Percentiles rank a stretch among this genome's conserved stretches.
phyloP scores from a whole-genome alignment of 2,329 filamentous ascomycete species.

The Cladorrhinum sp. region DNA sequence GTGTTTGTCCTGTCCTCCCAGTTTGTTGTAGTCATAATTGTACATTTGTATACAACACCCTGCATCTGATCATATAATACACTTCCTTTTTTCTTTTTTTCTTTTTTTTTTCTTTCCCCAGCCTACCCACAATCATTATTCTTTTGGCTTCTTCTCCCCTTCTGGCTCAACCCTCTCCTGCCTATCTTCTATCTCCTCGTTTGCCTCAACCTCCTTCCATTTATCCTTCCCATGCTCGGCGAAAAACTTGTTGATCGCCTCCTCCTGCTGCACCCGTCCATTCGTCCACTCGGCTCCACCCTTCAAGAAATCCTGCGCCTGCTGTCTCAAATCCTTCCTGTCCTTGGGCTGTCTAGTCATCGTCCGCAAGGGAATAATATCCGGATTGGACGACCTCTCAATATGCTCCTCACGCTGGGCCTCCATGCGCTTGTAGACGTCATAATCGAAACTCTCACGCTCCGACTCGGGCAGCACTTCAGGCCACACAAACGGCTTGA shows the following conservation, averaged over 20 bases:
- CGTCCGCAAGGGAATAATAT: constrained; percentile 31
- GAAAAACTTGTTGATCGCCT: neutral
- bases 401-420: constrained; percentile 44
- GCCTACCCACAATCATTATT: neutral
- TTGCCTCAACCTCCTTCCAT: constrained; percentile 27
- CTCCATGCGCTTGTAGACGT: constrained; percentile 53
- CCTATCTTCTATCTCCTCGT: constrained; percentile 4
- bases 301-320: constrained; percentile 51
- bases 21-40: neutral
- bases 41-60: neutral
- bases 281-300: constrained; percentile 20
- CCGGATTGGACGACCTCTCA: constrained; percentile 34
- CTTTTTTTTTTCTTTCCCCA: neutral
- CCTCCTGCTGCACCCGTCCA: constrained; percentile 9
- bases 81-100: neutral
- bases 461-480: constrained; percentile 61
- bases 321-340: constrained; percentile 48
- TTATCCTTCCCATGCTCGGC: constrained; percentile 9
- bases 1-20: neutral
- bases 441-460: constrained; percentile 61
- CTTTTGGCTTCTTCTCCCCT: neutral
- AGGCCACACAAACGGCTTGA: constrained; percentile 85
- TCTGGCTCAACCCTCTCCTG: neutral
- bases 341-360: constrained; percentile 27
- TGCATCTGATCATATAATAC: neutral